Base-by-base conservation (phyloP, 352 stramenopile genomes). In the Paralagenidium karlingii region DNA sequence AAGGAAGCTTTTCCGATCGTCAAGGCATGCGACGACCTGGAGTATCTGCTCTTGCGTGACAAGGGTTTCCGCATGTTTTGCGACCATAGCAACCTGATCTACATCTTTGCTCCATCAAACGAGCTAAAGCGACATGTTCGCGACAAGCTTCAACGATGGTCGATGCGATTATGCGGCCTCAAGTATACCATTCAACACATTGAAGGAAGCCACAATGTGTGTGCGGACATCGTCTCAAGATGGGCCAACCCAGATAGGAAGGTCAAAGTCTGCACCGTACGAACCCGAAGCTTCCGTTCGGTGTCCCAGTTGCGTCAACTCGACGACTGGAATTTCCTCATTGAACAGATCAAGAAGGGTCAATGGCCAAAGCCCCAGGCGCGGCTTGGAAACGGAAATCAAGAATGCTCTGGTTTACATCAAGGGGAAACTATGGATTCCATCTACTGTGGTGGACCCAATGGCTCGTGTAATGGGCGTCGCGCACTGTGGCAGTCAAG, bases 111-210 rank as follows among this genome's bases (percentile, higher is more conserved):
- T 7, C 51, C 47, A 3, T n/a, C 13, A n/a, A 42, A 40, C 16
- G 45, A 60, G 10, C 11, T 65, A 3, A 60, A 60, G 25, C 24
- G 38, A 13, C 47, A 58, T 33, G 40, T 61, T 2, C 24, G 39
- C 8, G 41, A 40, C 16, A 58, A 61, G 37, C 38, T 61, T 11
- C 51, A 55, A 33, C 34, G 47, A 8, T 65, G 47, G 43, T 19
- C 43, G 12, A 48, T 58, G 25, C 12, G 22, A 13, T 13, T 56
- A 12, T 33, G 26, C 7, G 40, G 34, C 2, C 29, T 49, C 3
- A 16, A 18, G 3, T 60, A 61, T 27, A 49, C 28, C 10, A 59
- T 62, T 38, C 26, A 56, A 10, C 51, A 66, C 19, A 58, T 60
- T 27, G 28, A 41, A 8, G 56, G 53, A 3, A 32, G 1, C 3